Evolutionary conservation across 1,139 yeast species (phyloP), one percentile per base, ranked within the genome.

Genomic region (Taphrina wiesneri): DNA sequence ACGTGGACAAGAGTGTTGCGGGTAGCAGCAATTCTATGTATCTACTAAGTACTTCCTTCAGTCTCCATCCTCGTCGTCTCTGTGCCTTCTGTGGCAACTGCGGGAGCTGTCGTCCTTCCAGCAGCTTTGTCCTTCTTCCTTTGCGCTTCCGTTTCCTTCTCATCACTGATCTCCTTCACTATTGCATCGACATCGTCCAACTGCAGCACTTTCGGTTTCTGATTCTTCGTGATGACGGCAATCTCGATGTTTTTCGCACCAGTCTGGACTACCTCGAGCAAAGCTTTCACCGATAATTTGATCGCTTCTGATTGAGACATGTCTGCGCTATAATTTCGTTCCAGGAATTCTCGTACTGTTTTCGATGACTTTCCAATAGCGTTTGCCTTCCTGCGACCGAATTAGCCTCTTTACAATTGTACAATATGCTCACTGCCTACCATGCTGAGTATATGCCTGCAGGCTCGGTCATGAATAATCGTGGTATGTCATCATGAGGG

Each of bases 391-490:
- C 68, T 66, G 36, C 39, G 34, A 5, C 6, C 9, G 11, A n/a
- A 23, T 49, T n/a, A 26, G 46, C 32, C 56, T 11, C 36, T 32
- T 11, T 32, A 15, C 19, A n/a, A 4, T 2, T 19, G n/a, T 17
- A 34, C n/a, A 21, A 5, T 6, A 13, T 13, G 7, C 7, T n/a
- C 4, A n/a, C 2, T 7, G 17, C 57, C 21, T 63, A 66, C 99
- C 99, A 93, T n/a, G 98, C 96, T 66, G 96, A 90, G 76, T 88
- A 93, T 71, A 93, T 95, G 32, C 99, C 99, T 54, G 96, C 88
- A 56, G 99, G 99, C 77, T 93, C 99, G 21, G 99, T 93, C 78
- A 90, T 96, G 78, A 87, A 93, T 72, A 95, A 83, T 75, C 85
- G 86, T 56, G 99, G 98, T 46, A 82, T 83, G 26, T 78, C 79